Evolutionary conservation across 352 stramenopile species (phyloP).

Genomic region (Phytophthora litchii): DNA sequence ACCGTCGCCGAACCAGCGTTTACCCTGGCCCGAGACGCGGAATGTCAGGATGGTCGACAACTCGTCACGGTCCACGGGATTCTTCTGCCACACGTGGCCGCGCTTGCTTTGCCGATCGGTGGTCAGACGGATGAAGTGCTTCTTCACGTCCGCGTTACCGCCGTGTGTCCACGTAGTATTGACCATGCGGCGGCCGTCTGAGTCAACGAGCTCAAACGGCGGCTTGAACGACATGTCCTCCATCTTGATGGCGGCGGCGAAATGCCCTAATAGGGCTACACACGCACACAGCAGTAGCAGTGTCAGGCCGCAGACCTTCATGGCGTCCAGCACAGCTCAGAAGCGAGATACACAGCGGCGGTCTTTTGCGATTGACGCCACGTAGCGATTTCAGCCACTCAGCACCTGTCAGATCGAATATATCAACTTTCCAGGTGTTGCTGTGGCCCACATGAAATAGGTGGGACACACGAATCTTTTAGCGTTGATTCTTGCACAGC

Average conservation of each 20-base stretch:
- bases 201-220: slow-evolving; percentile 73
- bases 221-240: slow-evolving; percentile 79
- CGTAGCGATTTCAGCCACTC: slow-evolving; percentile 26
- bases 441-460: slow-evolving; percentile 2
- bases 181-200: slow-evolving; percentile 63
- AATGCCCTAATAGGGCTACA: slow-evolving; percentile 17
- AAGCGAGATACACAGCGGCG: slow-evolving; percentile 3
- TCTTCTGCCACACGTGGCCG: slow-evolving; percentile 79
- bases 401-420: slow-evolving; percentile 1
- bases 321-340: slow-evolving; percentile 7
- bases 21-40: slow-evolving; percentile 81
- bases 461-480: neutral
- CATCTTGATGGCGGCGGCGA: slow-evolving; percentile 42
- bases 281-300: slow-evolving; percentile 43
- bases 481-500: no score
- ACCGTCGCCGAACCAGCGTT: slow-evolving; percentile 87
- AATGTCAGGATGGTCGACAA: slow-evolving; percentile 79
- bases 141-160: slow-evolving; percentile 79
- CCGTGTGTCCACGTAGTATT: slow-evolving; percentile 81
- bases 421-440: neutral
- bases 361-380: slow-evolving; percentile 37
- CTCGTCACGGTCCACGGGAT: slow-evolving; percentile 53
- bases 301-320: slow-evolving; percentile 36
- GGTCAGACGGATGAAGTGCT: slow-evolving; percentile 89
- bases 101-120: slow-evolving; percentile 87